Percentiles rank a stretch among this genome's conserved stretches.
These are phyloP conservation scores for Nematocida parisii DNA, from an alignment of 371 early-diverging fungal genomes.

Conservation along the genomic window DNA sequence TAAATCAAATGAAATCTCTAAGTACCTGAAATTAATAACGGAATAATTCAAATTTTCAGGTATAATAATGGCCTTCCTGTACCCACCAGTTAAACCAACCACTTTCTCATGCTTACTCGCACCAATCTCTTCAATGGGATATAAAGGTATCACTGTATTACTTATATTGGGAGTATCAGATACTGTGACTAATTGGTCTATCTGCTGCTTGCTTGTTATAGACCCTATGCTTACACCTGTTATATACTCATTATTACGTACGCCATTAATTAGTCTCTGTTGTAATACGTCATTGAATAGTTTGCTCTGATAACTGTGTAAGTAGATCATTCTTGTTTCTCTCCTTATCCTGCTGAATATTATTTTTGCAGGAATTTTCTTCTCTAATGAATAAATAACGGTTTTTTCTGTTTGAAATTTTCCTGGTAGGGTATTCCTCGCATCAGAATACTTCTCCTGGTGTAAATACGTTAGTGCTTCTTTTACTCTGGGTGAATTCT, in stretches of 20 bases:
- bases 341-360: slow-evolving; percentile 71
- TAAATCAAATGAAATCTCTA: slow-evolving; percentile 41
- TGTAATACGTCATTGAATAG: slow-evolving; percentile 85
- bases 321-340: slow-evolving; percentile 81
- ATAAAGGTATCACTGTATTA: slow-evolving; percentile 21
- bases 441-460: slow-evolving; percentile 23
- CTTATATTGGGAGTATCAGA: neutral
- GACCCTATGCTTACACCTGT: slow-evolving; percentile 25
- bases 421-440: slow-evolving; percentile 14
- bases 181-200: neutral
- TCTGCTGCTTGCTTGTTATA: slow-evolving; percentile 17
- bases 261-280: slow-evolving; percentile 76
- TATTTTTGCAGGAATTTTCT: slow-evolving; percentile 46
- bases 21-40: neutral
- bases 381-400: slow-evolving; percentile 50
- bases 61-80: slow-evolving; percentile 42
- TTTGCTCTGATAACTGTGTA: slow-evolving; percentile 90
- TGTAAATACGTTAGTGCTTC: slow-evolving; percentile 33
- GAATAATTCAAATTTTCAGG: slow-evolving; percentile 24
- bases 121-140: slow-evolving; percentile 13
- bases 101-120: neutral
- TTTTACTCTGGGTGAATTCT: slow-evolving; percentile 8
- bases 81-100: slow-evolving; percentile 38
- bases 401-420: slow-evolving; percentile 54
- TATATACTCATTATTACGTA: slow-evolving; percentile 31